phyloP scores from a whole-genome alignment of 2,329 filamentous ascomycete genomes.

The Xylaria sp. region DNA sequence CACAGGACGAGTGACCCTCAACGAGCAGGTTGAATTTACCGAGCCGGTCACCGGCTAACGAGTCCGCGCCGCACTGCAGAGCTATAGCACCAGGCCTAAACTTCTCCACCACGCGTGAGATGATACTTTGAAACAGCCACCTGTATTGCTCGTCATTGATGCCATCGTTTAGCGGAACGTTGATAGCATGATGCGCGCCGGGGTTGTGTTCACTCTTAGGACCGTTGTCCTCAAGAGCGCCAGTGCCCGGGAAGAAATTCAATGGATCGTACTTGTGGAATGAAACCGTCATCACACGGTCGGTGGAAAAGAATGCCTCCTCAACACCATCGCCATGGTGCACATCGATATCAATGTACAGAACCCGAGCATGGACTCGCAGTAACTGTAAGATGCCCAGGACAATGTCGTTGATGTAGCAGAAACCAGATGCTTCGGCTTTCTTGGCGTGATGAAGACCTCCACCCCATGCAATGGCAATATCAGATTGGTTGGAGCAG shows the following conservation, averaged over 20 bases:
- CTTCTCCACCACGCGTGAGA: conserved; percentile 69
- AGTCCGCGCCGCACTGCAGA: conserved; percentile 92
- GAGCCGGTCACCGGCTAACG: conserved; percentile 84
- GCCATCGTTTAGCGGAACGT: conserved; percentile 84
- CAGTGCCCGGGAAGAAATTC: conserved; percentile 85
- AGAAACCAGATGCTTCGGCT: conserved; percentile 89
- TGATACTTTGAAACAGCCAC: conserved; percentile 74
- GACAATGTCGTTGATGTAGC: conserved; percentile 98
- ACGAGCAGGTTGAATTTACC: conserved; percentile 97
- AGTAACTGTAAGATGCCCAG: conserved; percentile 80
- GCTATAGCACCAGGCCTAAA: conserved; percentile 91
- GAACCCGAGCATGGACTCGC: conserved; percentile 84
- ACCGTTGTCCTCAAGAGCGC: conserved; percentile 79
- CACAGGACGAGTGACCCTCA: conserved; percentile 85
- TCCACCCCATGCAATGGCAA: conserved; percentile 96
- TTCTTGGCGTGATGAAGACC: conserved; percentile 96
- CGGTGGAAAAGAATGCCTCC: conserved; percentile 87
- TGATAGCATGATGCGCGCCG: conserved; percentile 83
- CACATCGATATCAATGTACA: conserved; percentile 95
- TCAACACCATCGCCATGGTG: conserved; percentile 92
- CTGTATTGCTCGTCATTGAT: conserved; percentile 89
- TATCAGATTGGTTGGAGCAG: conserved; percentile 79
- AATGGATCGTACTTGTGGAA: conserved; percentile 92
- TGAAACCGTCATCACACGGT: conserved; percentile 86
- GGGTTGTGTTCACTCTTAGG: conserved; percentile 77